These are phyloP conservation scores for Fusarium vanettenii DNA, from an alignment of 2,329 filamentous ascomycete genomes.

Conservation along the genomic window DNA sequence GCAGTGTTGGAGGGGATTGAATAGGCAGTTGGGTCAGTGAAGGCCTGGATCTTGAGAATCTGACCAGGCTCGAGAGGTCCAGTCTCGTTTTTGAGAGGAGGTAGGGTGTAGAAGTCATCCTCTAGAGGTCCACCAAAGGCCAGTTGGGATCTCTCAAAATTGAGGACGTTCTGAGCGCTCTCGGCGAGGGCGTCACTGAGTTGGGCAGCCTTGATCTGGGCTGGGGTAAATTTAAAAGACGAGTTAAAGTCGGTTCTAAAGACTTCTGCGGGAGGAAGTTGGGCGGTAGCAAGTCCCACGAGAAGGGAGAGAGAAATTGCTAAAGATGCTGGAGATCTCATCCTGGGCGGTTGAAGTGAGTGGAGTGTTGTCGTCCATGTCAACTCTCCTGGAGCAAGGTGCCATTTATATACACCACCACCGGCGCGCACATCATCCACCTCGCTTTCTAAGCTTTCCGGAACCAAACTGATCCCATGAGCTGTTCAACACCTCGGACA, in stretches of 20 bases:
- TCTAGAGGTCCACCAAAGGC: conserved; percentile 9
- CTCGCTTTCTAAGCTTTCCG: neutral
- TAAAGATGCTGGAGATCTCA: neutral
- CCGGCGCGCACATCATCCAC: neutral
- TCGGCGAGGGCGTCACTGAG: neutral
- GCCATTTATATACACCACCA: neutral
- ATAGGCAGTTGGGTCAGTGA: conserved; percentile 53
- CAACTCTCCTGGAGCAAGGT: neutral
- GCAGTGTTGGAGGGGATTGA: conserved; percentile 54
- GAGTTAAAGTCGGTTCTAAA: conserved; percentile 6
- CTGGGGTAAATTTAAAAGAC: neutral
- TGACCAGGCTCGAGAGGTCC: conserved; percentile 46
- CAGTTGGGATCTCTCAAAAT: conserved; percentile 1
- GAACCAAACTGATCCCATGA: neutral
- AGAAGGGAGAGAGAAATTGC: neutral
- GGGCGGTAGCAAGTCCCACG: neutral
- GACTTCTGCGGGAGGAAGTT: neutral
- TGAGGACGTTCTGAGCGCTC: neutral
- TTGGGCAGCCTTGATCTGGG: neutral
- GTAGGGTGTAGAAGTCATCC: conserved; percentile 54
- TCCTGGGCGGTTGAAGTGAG: neutral
- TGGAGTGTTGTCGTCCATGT: neutral
- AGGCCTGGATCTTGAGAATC: conserved; percentile 54
- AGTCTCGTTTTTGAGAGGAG: conserved; percentile 36
- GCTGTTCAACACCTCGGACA: neutral